Conservation (phyloP, 768 basidiomycete genomes). For the Pleurotus djamor region DNA sequence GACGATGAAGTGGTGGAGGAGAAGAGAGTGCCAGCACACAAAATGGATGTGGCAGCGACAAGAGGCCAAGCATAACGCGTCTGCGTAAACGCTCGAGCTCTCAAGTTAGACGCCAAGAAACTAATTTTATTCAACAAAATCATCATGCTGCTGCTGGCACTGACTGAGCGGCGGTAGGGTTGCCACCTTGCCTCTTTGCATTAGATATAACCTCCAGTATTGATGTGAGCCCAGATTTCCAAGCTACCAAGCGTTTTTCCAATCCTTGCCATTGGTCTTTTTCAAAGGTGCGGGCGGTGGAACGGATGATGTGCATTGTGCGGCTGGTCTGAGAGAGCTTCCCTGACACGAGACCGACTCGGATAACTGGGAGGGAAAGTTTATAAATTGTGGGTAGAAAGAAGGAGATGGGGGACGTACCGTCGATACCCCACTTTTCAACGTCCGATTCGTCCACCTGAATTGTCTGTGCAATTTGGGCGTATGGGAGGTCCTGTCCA, state of each 20-base stretch:
- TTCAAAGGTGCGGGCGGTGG: slow-evolving; percentile 75
- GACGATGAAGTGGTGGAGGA: too few relatives aligned
- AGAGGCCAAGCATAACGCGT: too few relatives aligned
- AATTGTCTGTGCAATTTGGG: slow-evolving; percentile 63
- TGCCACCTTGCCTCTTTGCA: slow-evolving; percentile 46
- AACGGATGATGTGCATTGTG: slow-evolving; percentile 68
- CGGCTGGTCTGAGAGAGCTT: slow-evolving; percentile 83
- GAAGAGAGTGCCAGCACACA: too few relatives aligned
- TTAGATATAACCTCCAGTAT: slow-evolving; percentile 70
- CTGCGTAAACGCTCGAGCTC: too few relatives aligned
- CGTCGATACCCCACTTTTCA: slow-evolving; percentile 87
- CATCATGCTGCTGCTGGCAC: too few relatives aligned
- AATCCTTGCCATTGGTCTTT: slow-evolving; percentile 78
- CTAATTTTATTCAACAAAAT: too few relatives aligned
- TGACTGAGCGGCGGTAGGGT: neutral
- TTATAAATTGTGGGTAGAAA: neutral
- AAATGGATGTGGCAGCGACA: too few relatives aligned
- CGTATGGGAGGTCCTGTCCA: slow-evolving; percentile 71
- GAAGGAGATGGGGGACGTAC: slow-evolving; percentile 32
- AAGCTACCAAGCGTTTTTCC: slow-evolving; percentile 70
- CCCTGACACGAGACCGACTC: slow-evolving; percentile 73
- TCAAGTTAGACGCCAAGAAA: too few relatives aligned
- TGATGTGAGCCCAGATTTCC: slow-evolving; percentile 70
- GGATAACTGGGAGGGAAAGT: slow-evolving; percentile 57
- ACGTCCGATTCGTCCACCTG: slow-evolving; percentile 66